These are phyloP conservation scores for Trichoderma sp. DNA, from an alignment of 2,329 filamentous ascomycete species.

Conservation along the genomic window DNA sequence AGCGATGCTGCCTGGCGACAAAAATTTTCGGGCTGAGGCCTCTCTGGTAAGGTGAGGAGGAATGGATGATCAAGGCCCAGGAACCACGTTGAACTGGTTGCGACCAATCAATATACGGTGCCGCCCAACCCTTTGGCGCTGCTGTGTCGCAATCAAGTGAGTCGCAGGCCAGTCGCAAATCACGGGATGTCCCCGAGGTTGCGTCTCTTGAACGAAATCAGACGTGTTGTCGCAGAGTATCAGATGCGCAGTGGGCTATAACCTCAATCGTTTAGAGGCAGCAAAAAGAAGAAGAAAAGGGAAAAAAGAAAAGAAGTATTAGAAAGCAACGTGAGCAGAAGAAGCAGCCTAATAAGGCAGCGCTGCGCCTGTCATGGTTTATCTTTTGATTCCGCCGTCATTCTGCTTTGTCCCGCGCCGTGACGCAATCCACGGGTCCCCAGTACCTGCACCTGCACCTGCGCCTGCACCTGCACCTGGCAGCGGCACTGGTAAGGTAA, in stretches of 20 bases:
- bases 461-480: neutral
- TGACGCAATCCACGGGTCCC: slow-evolving; percentile 29
- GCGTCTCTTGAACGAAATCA: neutral
- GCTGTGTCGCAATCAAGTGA: neutral
- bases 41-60: too few species aligned
- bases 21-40: neutral
- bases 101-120: neutral
- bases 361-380: neutral
- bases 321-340: neutral
- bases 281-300: neutral
- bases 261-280: too few species aligned
- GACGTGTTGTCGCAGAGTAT: too few species aligned
- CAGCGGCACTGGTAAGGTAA: too few species aligned
- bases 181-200: slow-evolving; percentile 5
- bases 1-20: neutral
- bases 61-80: too few species aligned
- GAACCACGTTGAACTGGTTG: slow-evolving; percentile 1
- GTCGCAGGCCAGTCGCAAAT: neutral
- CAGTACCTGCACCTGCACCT: neutral
- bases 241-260: too few species aligned
- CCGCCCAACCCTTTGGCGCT: neutral
- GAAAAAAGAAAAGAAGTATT: neutral
- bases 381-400: neutral
- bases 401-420: slow-evolving; percentile 2
- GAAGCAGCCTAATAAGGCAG: neutral